Evolutionary conservation across 306 rosid genomes (phyloP), one percentile per base, ranked within the genome.

Genomic region (Cicer bijugum): DNA sequence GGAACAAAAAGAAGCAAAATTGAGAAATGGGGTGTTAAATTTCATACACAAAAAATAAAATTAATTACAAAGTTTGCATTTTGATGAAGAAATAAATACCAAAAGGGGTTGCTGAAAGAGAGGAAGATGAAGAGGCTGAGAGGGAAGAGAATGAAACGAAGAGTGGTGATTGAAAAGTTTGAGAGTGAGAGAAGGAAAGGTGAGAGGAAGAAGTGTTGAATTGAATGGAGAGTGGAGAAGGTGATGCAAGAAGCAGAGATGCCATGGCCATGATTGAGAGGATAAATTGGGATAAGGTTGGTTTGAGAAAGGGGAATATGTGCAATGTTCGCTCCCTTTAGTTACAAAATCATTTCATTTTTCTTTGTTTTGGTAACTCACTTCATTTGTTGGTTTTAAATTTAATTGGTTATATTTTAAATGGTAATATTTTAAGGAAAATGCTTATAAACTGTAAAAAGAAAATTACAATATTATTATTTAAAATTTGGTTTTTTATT

Each of bases 251-350:
- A 35, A 91, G 39, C 12, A 90, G 84, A 1, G 96, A 87, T 28
- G 89, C 98, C 97, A 78, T 84, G 57, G 89, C 97, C 93, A 84
- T 84, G 51, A 81, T 85, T 39, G 40, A 47, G 51, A 66, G 52
- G 82, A 63, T 79, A 64, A 37, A 42, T 10, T 10, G 57, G 9
- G 85, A 84, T 84, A 77, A 80, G 84, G 84, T 62, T 45, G 51
- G 50, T 42, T 63, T 15, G 5, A 17, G 12, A 17, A 17, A 17
- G 60, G 28, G 7, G 9, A 60, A 43, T 43, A 42, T 37, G 8
- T 62, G 69, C 14, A 7, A 38, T 10, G 5, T 28, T 28, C 35
- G 5, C 35, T 28, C 35, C 35, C 35, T 28, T 28, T 28, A 28
- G 35, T 28, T 28, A 28, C 35, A 28, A 28, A 28, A 4, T 28